These are phyloP conservation scores for Monascus ruber DNA, from an alignment of 2,329 filamentous ascomycete genomes.

Conservation along the genomic window DNA sequence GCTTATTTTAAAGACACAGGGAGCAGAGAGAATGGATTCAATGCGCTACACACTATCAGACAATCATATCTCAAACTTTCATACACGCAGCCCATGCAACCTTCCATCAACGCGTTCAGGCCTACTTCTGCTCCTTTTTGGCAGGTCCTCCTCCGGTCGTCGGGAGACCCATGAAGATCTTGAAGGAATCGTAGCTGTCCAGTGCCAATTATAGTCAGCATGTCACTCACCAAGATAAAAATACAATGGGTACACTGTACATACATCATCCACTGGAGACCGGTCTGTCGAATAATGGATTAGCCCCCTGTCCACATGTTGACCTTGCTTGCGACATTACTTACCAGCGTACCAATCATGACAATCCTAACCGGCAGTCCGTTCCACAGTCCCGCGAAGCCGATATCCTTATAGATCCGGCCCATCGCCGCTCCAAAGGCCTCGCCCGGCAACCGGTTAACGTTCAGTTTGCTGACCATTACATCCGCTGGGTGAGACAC, in stretches of 20 bases:
- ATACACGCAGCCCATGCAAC: no score
- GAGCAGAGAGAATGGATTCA: no score
- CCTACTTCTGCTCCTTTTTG: slow-evolving; percentile 36
- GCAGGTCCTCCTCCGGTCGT: slow-evolving; percentile 61
- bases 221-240: neutral
- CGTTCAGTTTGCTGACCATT: slow-evolving; percentile 88
- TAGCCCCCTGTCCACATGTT: slow-evolving; percentile 6
- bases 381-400: slow-evolving; percentile 83
- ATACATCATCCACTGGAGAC: slow-evolving; percentile 90
- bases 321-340: slow-evolving; percentile 4
- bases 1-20: no score
- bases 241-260: slow-evolving; percentile 21
- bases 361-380: slow-evolving; percentile 75
- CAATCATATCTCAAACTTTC: no score
- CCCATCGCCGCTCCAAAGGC: slow-evolving; percentile 63
- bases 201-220: slow-evolving; percentile 11
- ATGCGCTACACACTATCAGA: no score
- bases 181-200: slow-evolving; percentile 58
- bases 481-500: slow-evolving; percentile 74
- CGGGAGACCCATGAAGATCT: slow-evolving; percentile 78
- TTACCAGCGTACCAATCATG: slow-evolving; percentile 65
- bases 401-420: slow-evolving; percentile 78
- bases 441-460: slow-evolving; percentile 64
- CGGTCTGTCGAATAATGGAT: slow-evolving; percentile 40
- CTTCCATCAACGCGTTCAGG: neutral